phyloP scores from a whole-genome alignment of 139 green algal genomes.

The Tetratostichococcus sp. region DNA sequence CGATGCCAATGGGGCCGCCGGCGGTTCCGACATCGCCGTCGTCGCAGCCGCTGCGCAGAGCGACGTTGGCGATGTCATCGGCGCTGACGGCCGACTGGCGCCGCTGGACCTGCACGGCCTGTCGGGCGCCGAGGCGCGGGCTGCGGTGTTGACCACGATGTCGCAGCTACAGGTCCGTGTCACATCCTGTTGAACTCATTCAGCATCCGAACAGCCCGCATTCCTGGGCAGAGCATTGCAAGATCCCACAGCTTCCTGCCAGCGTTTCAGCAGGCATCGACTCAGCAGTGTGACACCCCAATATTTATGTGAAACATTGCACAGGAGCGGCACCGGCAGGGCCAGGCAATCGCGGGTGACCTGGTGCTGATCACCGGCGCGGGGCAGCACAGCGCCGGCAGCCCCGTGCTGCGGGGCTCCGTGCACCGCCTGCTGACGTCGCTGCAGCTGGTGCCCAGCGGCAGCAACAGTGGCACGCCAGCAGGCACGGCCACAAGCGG shows the following conservation, averaged over 20 bases:
- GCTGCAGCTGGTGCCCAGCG: constrained; percentile 1
- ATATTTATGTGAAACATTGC: too few species aligned
- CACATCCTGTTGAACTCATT: too few species aligned
- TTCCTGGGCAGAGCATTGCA: too few species aligned
- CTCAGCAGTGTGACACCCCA: too few species aligned
- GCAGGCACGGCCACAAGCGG: too few species aligned
- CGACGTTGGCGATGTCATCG: background rate
- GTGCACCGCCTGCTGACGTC: constrained; percentile 1
- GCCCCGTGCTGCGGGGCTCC: background rate
- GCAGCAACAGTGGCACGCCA: background rate
- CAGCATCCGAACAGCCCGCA: too few species aligned
- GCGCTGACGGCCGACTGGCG: background rate
- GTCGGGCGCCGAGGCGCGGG: constrained; percentile 31
- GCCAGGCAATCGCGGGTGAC: background rate
- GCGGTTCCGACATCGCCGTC: background rate
- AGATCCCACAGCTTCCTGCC: too few species aligned
- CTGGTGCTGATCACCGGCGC: constrained; percentile 7
- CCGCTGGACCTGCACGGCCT: constrained; percentile 42
- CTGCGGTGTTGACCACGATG: constrained; percentile 45
- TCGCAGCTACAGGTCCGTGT: constrained; percentile 15
- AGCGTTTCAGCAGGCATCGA: too few species aligned
- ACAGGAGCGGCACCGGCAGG: background rate
- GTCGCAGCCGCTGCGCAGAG: background rate
- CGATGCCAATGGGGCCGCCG: background rate
- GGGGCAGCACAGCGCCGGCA: background rate